phyloP scores from a whole-genome alignment of 2,329 filamentous ascomycete species.

The Coniochaeta hoffmannii region DNA sequence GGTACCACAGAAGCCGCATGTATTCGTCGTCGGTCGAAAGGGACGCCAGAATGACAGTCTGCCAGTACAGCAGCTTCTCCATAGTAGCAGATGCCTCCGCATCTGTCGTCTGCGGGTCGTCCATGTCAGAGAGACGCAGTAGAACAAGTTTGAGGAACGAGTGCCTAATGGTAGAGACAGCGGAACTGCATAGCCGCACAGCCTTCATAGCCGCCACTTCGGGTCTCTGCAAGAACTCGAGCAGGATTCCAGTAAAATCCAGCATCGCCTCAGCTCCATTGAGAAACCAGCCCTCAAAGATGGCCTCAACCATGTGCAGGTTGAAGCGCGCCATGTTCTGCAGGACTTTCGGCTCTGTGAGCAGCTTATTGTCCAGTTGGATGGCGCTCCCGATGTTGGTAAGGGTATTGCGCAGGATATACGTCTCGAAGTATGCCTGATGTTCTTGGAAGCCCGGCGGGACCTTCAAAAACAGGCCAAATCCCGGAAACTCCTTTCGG shows the following conservation, averaged over 20 bases:
- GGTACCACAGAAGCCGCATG: conserved; percentile 81
- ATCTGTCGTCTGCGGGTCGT: conserved; percentile 54
- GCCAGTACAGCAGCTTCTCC: conserved; percentile 89
- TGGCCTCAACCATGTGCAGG: conserved; percentile 75
- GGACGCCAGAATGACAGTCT: conserved; percentile 76
- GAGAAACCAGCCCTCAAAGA: conserved; percentile 95
- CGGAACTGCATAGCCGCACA: conserved; percentile 84
- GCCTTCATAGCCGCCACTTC: conserved; percentile 76
- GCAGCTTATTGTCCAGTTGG: conserved; percentile 60
- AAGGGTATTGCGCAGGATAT: conserved; percentile 69
- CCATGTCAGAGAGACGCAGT: conserved; percentile 75
- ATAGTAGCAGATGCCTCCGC: conserved; percentile 64
- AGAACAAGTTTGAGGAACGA: conserved; percentile 75
- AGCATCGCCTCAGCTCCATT: conserved; percentile 76
- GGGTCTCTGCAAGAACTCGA: conserved; percentile 84
- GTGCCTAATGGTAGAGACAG: conserved; percentile 66
- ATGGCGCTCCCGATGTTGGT: conserved; percentile 63
- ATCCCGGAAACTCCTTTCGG: conserved; percentile 84
- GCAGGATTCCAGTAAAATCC: conserved; percentile 75
- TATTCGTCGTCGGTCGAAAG: conserved; percentile 74
- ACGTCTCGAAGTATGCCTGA: conserved; percentile 92
- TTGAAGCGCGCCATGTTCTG: conserved; percentile 81
- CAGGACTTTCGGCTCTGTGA: conserved; percentile 75
- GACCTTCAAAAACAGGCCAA: conserved; percentile 77
- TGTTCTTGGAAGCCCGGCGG: conserved; percentile 92